phyloP scores from a whole-genome alignment of 2,329 filamentous ascomycete genomes.

The Rasamsonia emersonii region DNA sequence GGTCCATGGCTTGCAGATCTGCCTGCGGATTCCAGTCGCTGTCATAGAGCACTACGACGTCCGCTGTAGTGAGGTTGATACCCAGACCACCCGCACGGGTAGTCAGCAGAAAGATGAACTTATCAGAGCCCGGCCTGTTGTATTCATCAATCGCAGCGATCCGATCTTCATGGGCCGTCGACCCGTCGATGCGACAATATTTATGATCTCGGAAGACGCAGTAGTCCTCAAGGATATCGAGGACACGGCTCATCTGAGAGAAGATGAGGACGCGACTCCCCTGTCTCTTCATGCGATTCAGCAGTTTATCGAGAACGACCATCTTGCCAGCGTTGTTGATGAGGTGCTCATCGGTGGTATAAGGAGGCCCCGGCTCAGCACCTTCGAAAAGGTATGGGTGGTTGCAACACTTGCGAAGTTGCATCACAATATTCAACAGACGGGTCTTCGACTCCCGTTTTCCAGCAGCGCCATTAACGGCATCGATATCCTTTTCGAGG shows the following conservation, averaged over 20 bases:
- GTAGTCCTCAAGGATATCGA: slow-evolving; percentile 97
- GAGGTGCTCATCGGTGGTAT: slow-evolving; percentile 95
- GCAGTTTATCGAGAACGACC: slow-evolving; percentile 87
- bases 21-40: slow-evolving; percentile 99
- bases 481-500: slow-evolving; percentile 96
- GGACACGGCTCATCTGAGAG: slow-evolving; percentile 95
- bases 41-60: slow-evolving; percentile 94
- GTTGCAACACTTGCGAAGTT: slow-evolving; percentile 96
- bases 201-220: slow-evolving; percentile 92
- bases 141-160: slow-evolving; percentile 98
- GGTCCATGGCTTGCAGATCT: slow-evolving; percentile 97
- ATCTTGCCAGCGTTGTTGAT: slow-evolving; percentile 94
- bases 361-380: slow-evolving; percentile 91
- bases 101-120: slow-evolving; percentile 91
- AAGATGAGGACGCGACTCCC: slow-evolving; percentile 97
- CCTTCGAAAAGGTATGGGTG: slow-evolving; percentile 98
- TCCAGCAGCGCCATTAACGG: slow-evolving; percentile 90
- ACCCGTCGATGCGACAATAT: slow-evolving; percentile 95
- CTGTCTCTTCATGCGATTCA: slow-evolving; percentile 72
- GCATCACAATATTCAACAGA: slow-evolving; percentile 98
- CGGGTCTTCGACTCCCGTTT: slow-evolving; percentile 97
- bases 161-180: slow-evolving; percentile 93
- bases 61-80: slow-evolving; percentile 90
- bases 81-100: slow-evolving; percentile 92
- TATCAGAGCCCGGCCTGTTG: slow-evolving; percentile 91